Evolutionary conservation across 495 filamentous ascomycete genomes (phyloP), one percentile per base, ranked within the genome.

Genomic region (Xylaria intraflava): DNA sequence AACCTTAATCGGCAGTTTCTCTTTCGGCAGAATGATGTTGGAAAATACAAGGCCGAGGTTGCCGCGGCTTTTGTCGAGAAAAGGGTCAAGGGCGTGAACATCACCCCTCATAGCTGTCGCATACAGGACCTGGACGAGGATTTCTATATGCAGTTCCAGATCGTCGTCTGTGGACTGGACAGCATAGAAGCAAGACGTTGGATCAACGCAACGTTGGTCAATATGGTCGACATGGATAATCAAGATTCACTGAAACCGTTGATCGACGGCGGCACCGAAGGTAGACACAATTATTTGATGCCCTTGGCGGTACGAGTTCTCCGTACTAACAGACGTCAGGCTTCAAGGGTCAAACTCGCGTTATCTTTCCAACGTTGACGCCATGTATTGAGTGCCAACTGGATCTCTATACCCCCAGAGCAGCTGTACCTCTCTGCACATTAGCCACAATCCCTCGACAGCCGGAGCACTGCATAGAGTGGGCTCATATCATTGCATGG

Each of bases 1-100:
- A 99, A 99, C 69, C 79, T 99, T 41, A 99, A 99, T 68, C 84
- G 94, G 20, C 94, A 99, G 65, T 99, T 99, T 66, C 81, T 99
- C 43, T 99, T 99, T 69, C 89, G 94, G 16, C 78, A 91, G 60
- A 74, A 82, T 42, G 94, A 99, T 65, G 91, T 99, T 22, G 93
- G 94, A 30, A 91, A 88, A 58, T 86, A 83, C 51, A 99, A 99
- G 72, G 94, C 94, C 55, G 88, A 90, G 58, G 86, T 95, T 45
- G 94, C 94, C 8, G 94, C 94, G 8, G 78, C 78, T 9, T 96
- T 96, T 65, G 91, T 99, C 48, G 84, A 91, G 77, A 83, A 77
- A 55, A 81, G 94, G 53, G 89, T 96, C 22, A 87, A 85, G 61
- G 90, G 90, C 8, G 90, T 95, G 59, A 87, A 81, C 41, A 97